A percentile compares a stretch with the other conserved stretches of the same genome.
Conservation (phyloP, 306 rosid species). For the Vigna radiata region DNA sequence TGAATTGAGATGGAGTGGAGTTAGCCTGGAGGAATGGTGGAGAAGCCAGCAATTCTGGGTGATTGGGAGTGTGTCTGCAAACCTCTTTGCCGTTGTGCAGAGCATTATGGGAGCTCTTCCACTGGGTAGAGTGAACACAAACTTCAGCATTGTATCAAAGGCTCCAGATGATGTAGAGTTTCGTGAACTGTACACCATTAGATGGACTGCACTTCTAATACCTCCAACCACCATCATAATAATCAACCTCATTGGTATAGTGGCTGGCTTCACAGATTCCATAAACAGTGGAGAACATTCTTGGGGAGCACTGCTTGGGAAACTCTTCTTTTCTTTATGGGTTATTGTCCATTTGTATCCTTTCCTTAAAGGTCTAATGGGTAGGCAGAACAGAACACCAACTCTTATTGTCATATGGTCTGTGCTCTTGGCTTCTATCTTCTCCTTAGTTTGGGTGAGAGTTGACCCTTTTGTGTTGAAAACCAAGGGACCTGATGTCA, state of each 20-base stretch:
- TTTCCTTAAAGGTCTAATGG: slow-evolving; percentile 97
- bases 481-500: slow-evolving; percentile 88
- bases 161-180: slow-evolving; percentile 83
- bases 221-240: slow-evolving; percentile 89
- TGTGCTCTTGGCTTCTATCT: slow-evolving; percentile 93
- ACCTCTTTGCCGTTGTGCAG: slow-evolving; percentile 78
- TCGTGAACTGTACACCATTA: slow-evolving; percentile 73
- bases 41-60: slow-evolving; percentile 99
- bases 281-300: slow-evolving; percentile 89
- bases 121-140: slow-evolving; percentile 64
- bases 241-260: slow-evolving; percentile 88
- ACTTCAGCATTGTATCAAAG: slow-evolving; percentile 78
- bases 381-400: slow-evolving; percentile 93
- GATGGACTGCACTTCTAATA: slow-evolving; percentile 87
- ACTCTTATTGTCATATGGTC: slow-evolving; percentile 95
- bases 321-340: slow-evolving; percentile 93
- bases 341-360: slow-evolving; percentile 94
- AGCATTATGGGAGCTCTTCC: slow-evolving; percentile 65
- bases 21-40: slow-evolving; percentile 98
- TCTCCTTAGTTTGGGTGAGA: slow-evolving; percentile 97
- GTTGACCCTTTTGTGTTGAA: slow-evolving; percentile 91
- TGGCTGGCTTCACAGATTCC: slow-evolving; percentile 95
- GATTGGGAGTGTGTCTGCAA: slow-evolving; percentile 89
- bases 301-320: slow-evolving; percentile 91
- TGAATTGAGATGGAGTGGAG: slow-evolving; percentile 97